Conservation (phyloP, 129 eudicot species). For the Kitagawia praeruptora region DNA sequence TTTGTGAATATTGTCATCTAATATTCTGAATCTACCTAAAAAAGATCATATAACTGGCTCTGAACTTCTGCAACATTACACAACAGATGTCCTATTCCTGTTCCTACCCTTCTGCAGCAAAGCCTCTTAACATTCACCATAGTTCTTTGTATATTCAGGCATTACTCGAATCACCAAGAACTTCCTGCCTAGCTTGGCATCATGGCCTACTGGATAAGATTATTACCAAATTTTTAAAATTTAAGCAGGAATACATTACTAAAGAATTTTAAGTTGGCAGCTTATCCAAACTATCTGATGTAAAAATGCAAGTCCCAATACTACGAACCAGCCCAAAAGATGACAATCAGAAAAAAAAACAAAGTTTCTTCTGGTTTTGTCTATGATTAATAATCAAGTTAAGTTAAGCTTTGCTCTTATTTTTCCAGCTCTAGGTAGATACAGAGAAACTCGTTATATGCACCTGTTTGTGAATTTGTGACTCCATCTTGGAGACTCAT, state of each 20-base stretch:
- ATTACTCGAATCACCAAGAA: background rate
- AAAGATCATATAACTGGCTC: background rate
- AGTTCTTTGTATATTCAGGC: background rate
- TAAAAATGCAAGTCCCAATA: background rate
- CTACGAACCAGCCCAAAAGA: background rate
- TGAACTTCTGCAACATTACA: background rate
- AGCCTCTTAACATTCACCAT: background rate
- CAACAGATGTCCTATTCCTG: background rate
- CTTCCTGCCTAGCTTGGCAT: background rate
- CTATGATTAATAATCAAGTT: background rate
- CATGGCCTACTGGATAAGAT: background rate
- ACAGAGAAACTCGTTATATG: too few relatives aligned
- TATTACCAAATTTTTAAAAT: background rate
- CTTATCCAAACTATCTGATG: background rate
- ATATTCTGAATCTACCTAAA: too few relatives aligned
- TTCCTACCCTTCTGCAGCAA: background rate
- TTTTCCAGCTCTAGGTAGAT: too few relatives aligned
- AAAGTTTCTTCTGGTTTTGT: background rate
- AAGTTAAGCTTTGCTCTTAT: background rate
- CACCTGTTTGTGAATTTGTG: too few relatives aligned
- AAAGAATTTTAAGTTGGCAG: background rate
- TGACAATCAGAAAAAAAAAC: background rate
- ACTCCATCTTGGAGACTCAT: too few relatives aligned
- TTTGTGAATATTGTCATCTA: too few relatives aligned
- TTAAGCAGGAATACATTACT: background rate